Percentiles rank a stretch among this genome's conserved stretches.
phyloP scores from a whole-genome alignment of 2,329 filamentous ascomycete species.

The Colletotrichum simmondsii region DNA sequence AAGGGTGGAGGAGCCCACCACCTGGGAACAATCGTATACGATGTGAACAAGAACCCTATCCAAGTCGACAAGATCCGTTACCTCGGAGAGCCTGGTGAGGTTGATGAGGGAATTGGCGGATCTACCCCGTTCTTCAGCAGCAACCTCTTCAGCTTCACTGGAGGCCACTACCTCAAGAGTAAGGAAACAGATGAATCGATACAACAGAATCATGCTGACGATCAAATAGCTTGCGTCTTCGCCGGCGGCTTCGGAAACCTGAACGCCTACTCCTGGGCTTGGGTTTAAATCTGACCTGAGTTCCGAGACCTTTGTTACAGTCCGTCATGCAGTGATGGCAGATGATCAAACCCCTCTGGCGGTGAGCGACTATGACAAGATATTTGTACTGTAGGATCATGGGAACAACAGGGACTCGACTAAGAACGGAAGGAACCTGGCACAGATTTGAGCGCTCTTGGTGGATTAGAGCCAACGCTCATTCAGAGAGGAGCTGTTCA shows the following conservation, averaged over 20 bases:
- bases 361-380: background rate
- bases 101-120: background rate
- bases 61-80: conserved; percentile 10
- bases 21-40: background rate
- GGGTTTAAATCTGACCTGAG: background rate
- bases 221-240: background rate
- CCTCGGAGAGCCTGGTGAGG: background rate
- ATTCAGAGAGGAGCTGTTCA: too few relatives aligned
- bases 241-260: background rate
- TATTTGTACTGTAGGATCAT: background rate
- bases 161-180: background rate
- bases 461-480: too few relatives aligned
- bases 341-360: background rate
- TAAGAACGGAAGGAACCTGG: background rate
- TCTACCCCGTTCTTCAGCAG: background rate
- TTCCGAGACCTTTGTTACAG: background rate
- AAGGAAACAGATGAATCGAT: background rate
- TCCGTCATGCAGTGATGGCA: background rate
- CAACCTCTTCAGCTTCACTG: background rate
- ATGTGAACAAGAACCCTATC: background rate
- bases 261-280: background rate
- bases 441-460: background rate
- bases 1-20: background rate
- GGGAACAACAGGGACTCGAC: background rate
- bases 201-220: background rate